Conservation (phyloP, 495 filamentous ascomycete genomes). For the Letharia columbiana region DNA sequence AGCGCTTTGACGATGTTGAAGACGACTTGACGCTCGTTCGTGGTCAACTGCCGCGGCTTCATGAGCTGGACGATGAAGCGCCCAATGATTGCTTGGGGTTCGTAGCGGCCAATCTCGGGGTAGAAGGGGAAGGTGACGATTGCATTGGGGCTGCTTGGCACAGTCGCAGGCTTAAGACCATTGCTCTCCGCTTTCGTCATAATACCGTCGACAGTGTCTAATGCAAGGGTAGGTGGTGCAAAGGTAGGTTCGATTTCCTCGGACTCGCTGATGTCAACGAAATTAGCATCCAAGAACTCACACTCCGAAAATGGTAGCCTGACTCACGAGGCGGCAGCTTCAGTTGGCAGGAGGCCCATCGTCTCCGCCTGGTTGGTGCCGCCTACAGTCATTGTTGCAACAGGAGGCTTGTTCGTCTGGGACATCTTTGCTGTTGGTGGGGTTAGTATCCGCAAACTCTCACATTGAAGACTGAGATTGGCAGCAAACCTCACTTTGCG, state of each 20-base stretch:
- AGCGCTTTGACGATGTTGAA: constrained; percentile 15
- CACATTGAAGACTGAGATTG: background rate
- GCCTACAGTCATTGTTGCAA: background rate
- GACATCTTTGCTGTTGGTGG: background rate
- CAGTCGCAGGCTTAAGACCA: background rate
- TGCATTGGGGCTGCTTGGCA: background rate
- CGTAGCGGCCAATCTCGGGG: background rate
- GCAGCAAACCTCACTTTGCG: background rate
- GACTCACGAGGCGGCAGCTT: background rate
- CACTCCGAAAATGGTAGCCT: background rate
- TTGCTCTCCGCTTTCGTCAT: background rate
- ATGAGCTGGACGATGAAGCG: too few relatives aligned
- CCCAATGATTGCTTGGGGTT: too few relatives aligned
- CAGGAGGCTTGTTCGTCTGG: background rate
- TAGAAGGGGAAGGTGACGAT: background rate
- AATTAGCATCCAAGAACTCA: background rate
- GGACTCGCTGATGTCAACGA: background rate
- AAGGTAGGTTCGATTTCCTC: background rate
- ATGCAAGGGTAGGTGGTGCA: background rate
- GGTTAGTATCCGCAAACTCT: background rate
- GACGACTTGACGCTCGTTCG: constrained; percentile 5
- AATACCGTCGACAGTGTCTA: background rate
- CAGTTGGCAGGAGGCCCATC: background rate
- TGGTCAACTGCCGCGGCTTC: background rate
- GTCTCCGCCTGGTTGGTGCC: background rate